A percentile compares a stretch with the other conserved stretches of the same genome.
Conservation (phyloP, 805 yeast genomes). For the Candida parachauliodes region DNA sequence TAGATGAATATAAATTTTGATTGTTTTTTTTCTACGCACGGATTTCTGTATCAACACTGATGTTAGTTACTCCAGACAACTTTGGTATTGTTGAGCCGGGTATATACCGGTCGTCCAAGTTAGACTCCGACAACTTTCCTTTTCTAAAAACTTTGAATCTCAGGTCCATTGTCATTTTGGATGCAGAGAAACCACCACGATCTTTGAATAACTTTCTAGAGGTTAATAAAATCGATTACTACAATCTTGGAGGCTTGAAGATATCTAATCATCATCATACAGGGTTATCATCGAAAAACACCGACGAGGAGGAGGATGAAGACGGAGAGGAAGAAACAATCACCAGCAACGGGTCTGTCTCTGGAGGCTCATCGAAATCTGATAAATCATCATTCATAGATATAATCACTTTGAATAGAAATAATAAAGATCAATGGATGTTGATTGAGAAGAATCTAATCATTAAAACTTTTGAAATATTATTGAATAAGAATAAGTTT, state of each 20-base stretch:
- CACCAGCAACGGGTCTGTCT: not conserved
- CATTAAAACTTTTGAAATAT: constrained; percentile 58
- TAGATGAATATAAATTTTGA: constrained; percentile 32
- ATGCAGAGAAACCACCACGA: constrained; percentile 82
- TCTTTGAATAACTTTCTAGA: constrained; percentile 63
- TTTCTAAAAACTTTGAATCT: constrained; percentile 72
- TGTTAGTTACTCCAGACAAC: constrained; percentile 91
- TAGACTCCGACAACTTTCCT: constrained; percentile 73
- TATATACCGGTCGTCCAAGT: constrained; percentile 70
- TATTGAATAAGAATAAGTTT: constrained; percentile 61
- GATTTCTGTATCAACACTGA: constrained; percentile 18
- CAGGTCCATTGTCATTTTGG: constrained; percentile 66
- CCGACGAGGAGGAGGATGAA: constrained; percentile 19
- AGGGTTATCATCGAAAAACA: constrained; percentile 24
- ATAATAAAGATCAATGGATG: constrained; percentile 66
- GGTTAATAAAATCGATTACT: constrained; percentile 50
- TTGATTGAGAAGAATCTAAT: constrained; percentile 64
- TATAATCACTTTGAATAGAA: constrained; percentile 20
- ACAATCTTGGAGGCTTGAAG: constrained; percentile 42
- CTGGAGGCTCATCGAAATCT: not conserved
- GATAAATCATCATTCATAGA: constrained; percentile 14
- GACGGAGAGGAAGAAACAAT: constrained; percentile 3
- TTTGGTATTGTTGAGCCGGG: constrained; percentile 91
- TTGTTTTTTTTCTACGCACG: not conserved
- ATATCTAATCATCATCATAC: constrained; percentile 34